phyloP scores from a whole-genome alignment of 257 asterid genomes.

The Nicotiana knightiana region DNA sequence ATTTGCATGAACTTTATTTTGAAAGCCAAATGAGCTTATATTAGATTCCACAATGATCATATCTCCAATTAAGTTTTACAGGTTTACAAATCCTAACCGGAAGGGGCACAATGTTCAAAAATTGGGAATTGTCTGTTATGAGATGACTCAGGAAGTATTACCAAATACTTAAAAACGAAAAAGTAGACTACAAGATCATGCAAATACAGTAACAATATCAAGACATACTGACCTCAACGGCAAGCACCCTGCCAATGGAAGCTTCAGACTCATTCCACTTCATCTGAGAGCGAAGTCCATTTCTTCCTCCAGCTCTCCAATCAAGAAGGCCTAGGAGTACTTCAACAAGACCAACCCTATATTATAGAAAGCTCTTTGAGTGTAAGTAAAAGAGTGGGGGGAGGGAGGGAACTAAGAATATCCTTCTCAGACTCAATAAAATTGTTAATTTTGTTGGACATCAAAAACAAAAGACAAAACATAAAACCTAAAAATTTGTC shows the following conservation, averaged over 20 bases:
- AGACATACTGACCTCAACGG: constrained; percentile 65
- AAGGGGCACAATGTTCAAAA: not conserved
- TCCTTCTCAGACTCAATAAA: not conserved
- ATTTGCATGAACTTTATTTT: not conserved
- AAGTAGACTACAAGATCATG: not conserved
- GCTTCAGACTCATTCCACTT: constrained; percentile 99
- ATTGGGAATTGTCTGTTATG: not conserved
- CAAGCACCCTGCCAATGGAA: constrained; percentile 89
- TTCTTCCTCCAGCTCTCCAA: constrained; percentile 98
- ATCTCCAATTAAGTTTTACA: not conserved
- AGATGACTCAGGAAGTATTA: not conserved
- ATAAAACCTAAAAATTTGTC: not conserved
- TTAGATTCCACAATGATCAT: not conserved
- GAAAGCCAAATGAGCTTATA: not conserved
- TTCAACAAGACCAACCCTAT: constrained; percentile 96
- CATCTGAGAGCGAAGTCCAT: constrained; percentile 77
- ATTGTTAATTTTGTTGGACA: not conserved
- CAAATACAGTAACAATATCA: not conserved
- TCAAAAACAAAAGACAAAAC: not conserved
- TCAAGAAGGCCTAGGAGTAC: constrained; percentile 98
- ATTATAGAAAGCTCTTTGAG: not conserved
- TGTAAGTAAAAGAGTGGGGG: not conserved
- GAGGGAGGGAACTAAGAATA: not conserved
- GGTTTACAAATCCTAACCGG: not conserved
- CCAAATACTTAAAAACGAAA: not conserved